Base-by-base conservation (phyloP, 2,329 filamentous ascomycete genomes). In the Madurella fahalii region DNA sequence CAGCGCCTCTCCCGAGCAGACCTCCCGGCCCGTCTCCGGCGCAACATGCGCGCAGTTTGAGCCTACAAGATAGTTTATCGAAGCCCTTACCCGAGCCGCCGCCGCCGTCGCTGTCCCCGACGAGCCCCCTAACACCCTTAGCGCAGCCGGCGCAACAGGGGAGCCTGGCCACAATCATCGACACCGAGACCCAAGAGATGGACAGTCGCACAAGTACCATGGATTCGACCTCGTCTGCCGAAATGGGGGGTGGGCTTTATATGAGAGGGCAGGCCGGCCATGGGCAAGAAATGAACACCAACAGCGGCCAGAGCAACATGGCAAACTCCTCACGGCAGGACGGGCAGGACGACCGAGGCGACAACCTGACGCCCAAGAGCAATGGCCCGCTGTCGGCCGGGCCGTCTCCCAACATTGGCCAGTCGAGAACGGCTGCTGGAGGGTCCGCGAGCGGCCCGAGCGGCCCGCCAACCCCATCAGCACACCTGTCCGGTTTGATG, bases 401-500 rank as follows among this genome's bases (percentile, higher is more conserved):
- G 0, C 81, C 80, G 45, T 85, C 83, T 2, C 81, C 82, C 2
- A 78, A 76, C 31, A 67, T 72, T 2, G 67, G 67, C 9, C 78
- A 79, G 55, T 63, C 70, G 17, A 68, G 69, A 34, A 65, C 68
- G 4, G 69, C 75, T 13, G 66, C 67, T 12, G 65, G 70, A 13
- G 66, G 74, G 11, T 53, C 69, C 3, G 64, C 67, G 11, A 67
- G 73, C 13, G 78, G 75, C 2, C 75, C 76, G 7, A 71, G 77
- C 9, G 69, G 74, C n/a, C 66, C 66, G 44, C 71, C 74, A 2
- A 74, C 75, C 1, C 75, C 77, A 1, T 82, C 80, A 0, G 74
- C 81, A 7, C 83, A 86, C 65, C 71, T 86, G 11, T 86, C 83
- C 0, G 83, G 83, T 0, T 68, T 86, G 51, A 85, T 86, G 82